Conservation (phyloP, 768 basidiomycete genomes). For the Gymnopilus dilepis region DNA sequence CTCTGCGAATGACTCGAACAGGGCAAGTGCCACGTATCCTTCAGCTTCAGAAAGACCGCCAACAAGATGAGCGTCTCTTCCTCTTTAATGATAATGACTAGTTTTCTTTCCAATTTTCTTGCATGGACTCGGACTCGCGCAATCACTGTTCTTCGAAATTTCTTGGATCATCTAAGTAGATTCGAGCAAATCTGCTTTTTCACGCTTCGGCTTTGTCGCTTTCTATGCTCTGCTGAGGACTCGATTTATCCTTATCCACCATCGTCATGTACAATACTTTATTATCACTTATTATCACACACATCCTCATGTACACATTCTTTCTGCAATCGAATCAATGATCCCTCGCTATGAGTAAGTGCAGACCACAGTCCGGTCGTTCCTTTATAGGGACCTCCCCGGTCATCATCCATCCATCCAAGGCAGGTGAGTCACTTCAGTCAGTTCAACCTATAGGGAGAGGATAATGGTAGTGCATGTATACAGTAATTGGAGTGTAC, state of each 20-base stretch:
- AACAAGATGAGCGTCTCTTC: slow-evolving; percentile 28
- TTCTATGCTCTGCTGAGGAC: slow-evolving; percentile 4
- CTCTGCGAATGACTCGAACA: slow-evolving; percentile 7
- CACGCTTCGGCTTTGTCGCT: background rate
- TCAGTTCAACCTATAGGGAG: no score
- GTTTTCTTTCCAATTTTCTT: slow-evolving; percentile 13
- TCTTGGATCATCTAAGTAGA: background rate
- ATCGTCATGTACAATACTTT: slow-evolving; percentile 18
- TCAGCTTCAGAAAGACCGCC: slow-evolving; percentile 34
- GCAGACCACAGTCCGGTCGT: no score
- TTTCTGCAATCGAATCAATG: background rate
- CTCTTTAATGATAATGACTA: slow-evolving; percentile 9
- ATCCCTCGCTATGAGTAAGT: no score
- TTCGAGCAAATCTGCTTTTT: background rate
- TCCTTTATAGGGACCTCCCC: no score
- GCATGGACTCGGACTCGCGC: slow-evolving; percentile 1
- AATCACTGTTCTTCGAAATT: slow-evolving; percentile 4
- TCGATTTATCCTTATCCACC: slow-evolving; percentile 8
- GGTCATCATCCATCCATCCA: no score
- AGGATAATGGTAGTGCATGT: no score
- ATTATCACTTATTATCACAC: slow-evolving; percentile 11
- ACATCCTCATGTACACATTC: background rate
- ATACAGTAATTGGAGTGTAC: background rate
- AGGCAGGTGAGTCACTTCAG: no score
- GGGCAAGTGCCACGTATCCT: slow-evolving; percentile 19